Conservation (phyloP, 495 filamentous ascomycete genomes). For the Annulohypoxylon stygium region DNA sequence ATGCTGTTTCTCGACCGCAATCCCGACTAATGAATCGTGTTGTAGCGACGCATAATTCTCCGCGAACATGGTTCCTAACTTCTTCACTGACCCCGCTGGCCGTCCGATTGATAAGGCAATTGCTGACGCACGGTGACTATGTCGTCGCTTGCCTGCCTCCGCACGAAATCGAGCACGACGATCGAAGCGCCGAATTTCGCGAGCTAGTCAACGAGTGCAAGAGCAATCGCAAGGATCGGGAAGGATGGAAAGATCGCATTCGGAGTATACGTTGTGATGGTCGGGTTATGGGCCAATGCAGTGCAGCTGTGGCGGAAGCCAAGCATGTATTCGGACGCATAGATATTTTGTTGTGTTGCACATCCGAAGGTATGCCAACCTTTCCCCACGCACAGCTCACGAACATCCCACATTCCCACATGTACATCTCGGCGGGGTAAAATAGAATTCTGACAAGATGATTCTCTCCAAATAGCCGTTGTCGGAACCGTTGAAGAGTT, state of each 20-base stretch:
- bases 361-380: conserved; percentile 75
- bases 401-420: conserved; percentile 1
- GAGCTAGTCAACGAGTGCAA: conserved; percentile 71
- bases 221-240: conserved; percentile 65
- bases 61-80: conserved; percentile 88
- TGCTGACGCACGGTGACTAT: conserved; percentile 87
- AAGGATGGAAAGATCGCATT: conserved; percentile 71
- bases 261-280: conserved; percentile 67
- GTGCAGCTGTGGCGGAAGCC: conserved; percentile 88
- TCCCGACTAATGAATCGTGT: conserved; percentile 55
- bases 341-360: conserved; percentile 90
- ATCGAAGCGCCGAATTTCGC: conserved; percentile 67
- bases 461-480: conserved; percentile 67
- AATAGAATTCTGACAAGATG: conserved; percentile 35
- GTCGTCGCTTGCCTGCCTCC: conserved; percentile 82
- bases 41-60: conserved; percentile 69
- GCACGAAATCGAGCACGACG: conserved; percentile 72
- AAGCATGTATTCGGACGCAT: conserved; percentile 85
- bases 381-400: conserved; percentile 12
- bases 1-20: conserved; percentile 39
- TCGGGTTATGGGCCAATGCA: conserved; percentile 70
- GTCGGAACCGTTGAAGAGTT: conserved; percentile 95
- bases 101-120: conserved; percentile 75
- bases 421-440: conserved; percentile 17
- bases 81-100: conserved; percentile 84